Evolutionary conservation across 768 basidiomycete species (phyloP).

Genomic region (Hericium rajendrae): DNA sequence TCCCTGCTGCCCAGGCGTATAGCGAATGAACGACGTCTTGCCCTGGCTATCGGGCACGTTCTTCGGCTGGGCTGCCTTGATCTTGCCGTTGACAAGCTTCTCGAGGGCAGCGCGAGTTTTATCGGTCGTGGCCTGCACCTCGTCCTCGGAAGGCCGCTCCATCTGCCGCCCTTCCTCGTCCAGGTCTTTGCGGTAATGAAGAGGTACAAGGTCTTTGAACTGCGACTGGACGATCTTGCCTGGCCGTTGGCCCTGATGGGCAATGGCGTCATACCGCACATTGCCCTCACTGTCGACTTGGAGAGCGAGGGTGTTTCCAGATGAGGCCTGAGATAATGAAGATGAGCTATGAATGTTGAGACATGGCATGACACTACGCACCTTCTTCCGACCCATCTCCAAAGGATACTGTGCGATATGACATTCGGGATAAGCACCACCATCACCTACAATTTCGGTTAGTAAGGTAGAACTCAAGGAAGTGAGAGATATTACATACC

Average conservation of each 20-base stretch:
- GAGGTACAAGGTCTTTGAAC: constrained; percentile 95
- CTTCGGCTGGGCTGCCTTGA: constrained; percentile 98
- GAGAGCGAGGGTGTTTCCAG: constrained; percentile 90
- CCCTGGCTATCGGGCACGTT: constrained; percentile 80
- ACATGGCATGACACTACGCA: constrained; percentile 21
- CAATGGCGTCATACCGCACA: constrained; percentile 95
- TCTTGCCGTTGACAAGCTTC: constrained; percentile 89
- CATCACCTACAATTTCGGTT: constrained; percentile 44
- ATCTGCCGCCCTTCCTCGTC: constrained; percentile 61
- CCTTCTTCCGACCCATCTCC: constrained; percentile 94
- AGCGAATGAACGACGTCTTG: constrained; percentile 86
- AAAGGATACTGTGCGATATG: constrained; percentile 96
- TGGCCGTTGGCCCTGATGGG: constrained; percentile 84
- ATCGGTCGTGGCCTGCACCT: constrained; percentile 85
- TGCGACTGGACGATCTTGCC: constrained; percentile 88
- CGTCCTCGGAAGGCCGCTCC: constrained; percentile 92
- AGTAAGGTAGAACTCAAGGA: constrained; percentile 4
- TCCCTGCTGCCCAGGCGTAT: constrained; percentile 89
- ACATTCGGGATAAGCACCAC: constrained; percentile 89
- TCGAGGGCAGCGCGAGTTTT: constrained; percentile 87
- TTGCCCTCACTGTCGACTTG: constrained; percentile 97
- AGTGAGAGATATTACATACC: constrained; percentile 35
- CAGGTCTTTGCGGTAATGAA: constrained; percentile 82
- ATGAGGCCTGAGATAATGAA: constrained; percentile 49
- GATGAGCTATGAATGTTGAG: neutral